These are phyloP conservation scores for Rhynchospora breviuscula DNA, from an alignment of 176 grass and related monocot genomes.

Conservation along the genomic window DNA sequence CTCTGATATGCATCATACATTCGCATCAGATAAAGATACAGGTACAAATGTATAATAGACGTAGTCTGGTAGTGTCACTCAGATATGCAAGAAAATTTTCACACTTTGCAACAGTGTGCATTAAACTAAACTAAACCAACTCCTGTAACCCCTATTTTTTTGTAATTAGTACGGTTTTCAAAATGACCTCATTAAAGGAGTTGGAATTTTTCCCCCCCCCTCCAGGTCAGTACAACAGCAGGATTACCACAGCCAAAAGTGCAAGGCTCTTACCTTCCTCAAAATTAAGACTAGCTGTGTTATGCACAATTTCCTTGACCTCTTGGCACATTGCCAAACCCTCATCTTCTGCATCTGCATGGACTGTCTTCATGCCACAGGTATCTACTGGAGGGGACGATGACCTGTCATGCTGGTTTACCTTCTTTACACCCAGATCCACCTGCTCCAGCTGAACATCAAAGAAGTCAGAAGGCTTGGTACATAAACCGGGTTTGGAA, in stretches of 20 bases:
- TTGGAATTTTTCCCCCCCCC: background rate
- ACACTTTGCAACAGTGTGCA: background rate
- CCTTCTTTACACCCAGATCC: background rate
- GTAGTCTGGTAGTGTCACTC: background rate
- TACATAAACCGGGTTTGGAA: constrained; percentile 8
- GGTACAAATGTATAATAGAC: background rate
- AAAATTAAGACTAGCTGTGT: constrained; percentile 9
- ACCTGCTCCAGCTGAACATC: background rate
- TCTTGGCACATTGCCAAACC: background rate
- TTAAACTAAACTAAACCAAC: background rate
- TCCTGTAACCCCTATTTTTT: background rate
- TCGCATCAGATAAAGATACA: background rate
- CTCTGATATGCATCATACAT: background rate
- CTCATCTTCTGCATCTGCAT: background rate
- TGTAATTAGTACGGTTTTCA: background rate
- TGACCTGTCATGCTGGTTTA: constrained; percentile 1
- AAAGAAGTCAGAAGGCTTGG: background rate
- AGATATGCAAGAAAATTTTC: background rate
- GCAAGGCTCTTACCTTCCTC: constrained; percentile 52
- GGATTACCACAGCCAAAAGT: background rate
- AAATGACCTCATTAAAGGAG: background rate
- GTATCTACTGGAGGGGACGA: background rate
- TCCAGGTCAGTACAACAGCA: background rate
- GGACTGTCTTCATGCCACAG: background rate
- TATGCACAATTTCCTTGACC: background rate